Evolutionary conservation across 257 asterid species (phyloP).

Genomic region (Mitragyna speciosa): DNA sequence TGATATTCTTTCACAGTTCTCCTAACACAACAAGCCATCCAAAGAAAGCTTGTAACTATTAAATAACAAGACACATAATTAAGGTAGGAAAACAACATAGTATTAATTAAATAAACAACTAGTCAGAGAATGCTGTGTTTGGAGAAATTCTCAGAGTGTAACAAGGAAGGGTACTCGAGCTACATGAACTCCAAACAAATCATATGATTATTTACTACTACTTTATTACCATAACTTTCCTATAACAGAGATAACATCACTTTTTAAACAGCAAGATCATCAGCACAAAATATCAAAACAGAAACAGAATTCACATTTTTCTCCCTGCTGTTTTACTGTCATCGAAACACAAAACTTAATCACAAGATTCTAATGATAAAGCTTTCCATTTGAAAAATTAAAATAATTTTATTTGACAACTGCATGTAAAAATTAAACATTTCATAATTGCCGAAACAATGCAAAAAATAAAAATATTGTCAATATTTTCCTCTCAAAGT

Average conservation of each 20-base stretch:
- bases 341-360: background rate
- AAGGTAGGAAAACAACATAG: background rate
- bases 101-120: background rate
- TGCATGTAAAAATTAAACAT: background rate
- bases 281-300: background rate
- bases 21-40: background rate
- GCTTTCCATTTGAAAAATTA: background rate
- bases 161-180: background rate
- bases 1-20: background rate
- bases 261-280: background rate
- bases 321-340: background rate
- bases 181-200: background rate
- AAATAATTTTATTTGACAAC: background rate
- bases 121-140: background rate
- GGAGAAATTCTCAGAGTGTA: background rate
- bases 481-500: background rate
- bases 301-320: background rate
- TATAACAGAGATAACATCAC: background rate
- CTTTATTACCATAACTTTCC: background rate
- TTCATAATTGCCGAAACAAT: too few species aligned
- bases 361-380: background rate
- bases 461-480: too few species aligned
- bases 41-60: background rate
- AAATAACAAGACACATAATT: background rate
- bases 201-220: background rate